Percentiles rank a stretch among this genome's conserved stretches.
These are phyloP conservation scores for Metschnikowia cubensis DNA, from an alignment of 805 yeast genomes.

Conservation along the genomic window DNA sequence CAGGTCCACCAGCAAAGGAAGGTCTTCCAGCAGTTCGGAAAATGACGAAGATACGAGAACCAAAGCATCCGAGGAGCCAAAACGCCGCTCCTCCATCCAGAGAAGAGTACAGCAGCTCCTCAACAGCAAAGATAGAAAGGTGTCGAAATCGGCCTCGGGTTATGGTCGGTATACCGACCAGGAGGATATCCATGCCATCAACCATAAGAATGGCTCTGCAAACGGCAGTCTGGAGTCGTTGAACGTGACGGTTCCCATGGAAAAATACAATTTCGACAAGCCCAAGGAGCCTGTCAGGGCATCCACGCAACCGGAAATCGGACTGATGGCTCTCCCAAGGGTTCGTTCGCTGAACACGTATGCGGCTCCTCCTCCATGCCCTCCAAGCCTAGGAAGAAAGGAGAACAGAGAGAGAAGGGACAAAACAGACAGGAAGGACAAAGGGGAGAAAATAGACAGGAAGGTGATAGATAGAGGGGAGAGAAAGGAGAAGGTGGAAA, in stretches of 20 bases:
- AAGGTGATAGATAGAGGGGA: neutral
- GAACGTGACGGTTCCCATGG: neutral
- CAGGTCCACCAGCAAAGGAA: neutral
- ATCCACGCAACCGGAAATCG: neutral
- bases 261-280: slow-evolving; percentile 8
- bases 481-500: neutral
- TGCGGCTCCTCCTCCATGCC: slow-evolving; percentile 36
- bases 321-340: neutral
- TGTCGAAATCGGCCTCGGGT: slow-evolving; percentile 69
- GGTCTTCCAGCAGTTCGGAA: slow-evolving; percentile 1
- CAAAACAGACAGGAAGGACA: slow-evolving; percentile 22
- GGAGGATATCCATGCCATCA: slow-evolving; percentile 20
- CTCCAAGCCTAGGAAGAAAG: slow-evolving; percentile 18
- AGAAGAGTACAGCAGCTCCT: slow-evolving; percentile 51
- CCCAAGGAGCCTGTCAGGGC: neutral
- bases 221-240: slow-evolving; percentile 25
- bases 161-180: slow-evolving; percentile 71
- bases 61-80: slow-evolving; percentile 6
- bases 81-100: slow-evolving; percentile 42
- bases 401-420: neutral
- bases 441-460: slow-evolving; percentile 22
- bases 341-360: neutral
- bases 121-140: slow-evolving; percentile 32
- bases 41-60: slow-evolving; percentile 6
- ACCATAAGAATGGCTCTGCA: slow-evolving; percentile 23